A percentile compares a stretch with the other conserved stretches of the same genome.
These are phyloP conservation scores for Debaryomyces hansenii DNA, from an alignment of 805 yeast species.

Conservation along the genomic window DNA sequence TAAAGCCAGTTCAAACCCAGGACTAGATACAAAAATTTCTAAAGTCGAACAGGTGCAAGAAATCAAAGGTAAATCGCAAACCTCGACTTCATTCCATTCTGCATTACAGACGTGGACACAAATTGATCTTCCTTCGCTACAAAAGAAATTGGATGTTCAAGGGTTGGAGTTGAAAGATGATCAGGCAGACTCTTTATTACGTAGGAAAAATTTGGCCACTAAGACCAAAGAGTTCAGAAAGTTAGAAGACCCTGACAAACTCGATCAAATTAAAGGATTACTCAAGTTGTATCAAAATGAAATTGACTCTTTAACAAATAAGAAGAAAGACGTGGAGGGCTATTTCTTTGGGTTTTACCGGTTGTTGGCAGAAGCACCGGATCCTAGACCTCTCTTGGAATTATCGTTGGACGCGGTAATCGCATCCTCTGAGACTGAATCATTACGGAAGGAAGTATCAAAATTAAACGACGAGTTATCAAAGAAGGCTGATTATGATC, in stretches of 20 bases:
- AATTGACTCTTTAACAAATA: constrained; percentile 76
- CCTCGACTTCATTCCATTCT: constrained; percentile 39
- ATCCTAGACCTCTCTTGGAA: constrained; percentile 80
- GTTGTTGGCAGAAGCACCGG: constrained; percentile 85
- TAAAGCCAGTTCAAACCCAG: not conserved
- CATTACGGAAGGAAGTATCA: constrained; percentile 50
- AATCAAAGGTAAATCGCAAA: not conserved
- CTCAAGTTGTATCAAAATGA: constrained; percentile 82
- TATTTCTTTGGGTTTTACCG: constrained; percentile 75
- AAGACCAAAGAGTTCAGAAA: constrained; percentile 86
- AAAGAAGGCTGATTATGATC: constrained; percentile 75
- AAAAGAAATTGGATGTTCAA: constrained; percentile 69
- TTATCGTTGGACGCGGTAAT: constrained; percentile 64
- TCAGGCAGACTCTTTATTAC: constrained; percentile 65
- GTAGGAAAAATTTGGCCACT: constrained; percentile 75
- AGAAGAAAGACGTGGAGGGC: constrained; percentile 72
- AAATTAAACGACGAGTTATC: constrained; percentile 58
- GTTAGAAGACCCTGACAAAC: constrained; percentile 63
- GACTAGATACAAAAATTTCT: not conserved
- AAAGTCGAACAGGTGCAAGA: not conserved
- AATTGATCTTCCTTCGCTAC: constrained; percentile 69
- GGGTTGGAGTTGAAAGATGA: constrained; percentile 70
- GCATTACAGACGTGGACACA: constrained; percentile 77
- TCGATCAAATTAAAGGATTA: constrained; percentile 63
- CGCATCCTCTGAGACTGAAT: constrained; percentile 52